Base-by-base conservation (phyloP, 352 stramenopile genomes). In the Globisporangium lucens region DNA sequence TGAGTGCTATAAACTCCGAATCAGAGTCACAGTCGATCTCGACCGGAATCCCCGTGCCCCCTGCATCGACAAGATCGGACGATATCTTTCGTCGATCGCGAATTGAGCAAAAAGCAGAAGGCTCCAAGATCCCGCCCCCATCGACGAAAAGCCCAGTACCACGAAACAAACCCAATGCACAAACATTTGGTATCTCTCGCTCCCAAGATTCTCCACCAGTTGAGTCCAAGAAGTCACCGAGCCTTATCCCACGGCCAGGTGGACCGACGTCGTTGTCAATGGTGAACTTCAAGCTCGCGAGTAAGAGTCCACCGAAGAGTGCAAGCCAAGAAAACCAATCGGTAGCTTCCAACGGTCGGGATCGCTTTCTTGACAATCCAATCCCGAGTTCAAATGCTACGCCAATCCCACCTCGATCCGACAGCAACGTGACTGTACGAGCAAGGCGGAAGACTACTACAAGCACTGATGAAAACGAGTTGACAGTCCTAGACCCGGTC, bases 341-440 rank as follows among this genome's bases (percentile, higher is more conserved):
- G 17, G 15, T 12, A 33, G 46, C 24, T 38, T 35, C 9, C 17
- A 61, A 49, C 15, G 10, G 35, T 20, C 47, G 57, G 0, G 65
- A 70, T 52, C 43, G 9, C 12, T 70, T 70, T 43, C 65, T 70
- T 3, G 49, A 70, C 35, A 57, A 41, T 8, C 46, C 57, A 13
- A 65, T 70, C 29, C 65, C 65, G 12, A 70, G 56, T 10, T 70
- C 65, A 33, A 57, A 20, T 20, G 13, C 57, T 8, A 47, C 49
- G 17, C 65, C 65, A 33, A 43, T 27, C 24, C 59, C 65, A 17
- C 2, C 38, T 29, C 65, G 47, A 22, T 51, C 35, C 13, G 65
- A 70, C 20, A 65, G 56, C 35, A 70, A 70, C 36, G 51, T 70
- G 8, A 70, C 65, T 2, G 65, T 70, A 3, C 65, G 65, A 30